A percentile compares a stretch with the other conserved stretches of the same genome.
Evolutionary conservation across 352 stramenopile genomes (phyloP).

Genomic region (Pythium vanterpoolii): DNA sequence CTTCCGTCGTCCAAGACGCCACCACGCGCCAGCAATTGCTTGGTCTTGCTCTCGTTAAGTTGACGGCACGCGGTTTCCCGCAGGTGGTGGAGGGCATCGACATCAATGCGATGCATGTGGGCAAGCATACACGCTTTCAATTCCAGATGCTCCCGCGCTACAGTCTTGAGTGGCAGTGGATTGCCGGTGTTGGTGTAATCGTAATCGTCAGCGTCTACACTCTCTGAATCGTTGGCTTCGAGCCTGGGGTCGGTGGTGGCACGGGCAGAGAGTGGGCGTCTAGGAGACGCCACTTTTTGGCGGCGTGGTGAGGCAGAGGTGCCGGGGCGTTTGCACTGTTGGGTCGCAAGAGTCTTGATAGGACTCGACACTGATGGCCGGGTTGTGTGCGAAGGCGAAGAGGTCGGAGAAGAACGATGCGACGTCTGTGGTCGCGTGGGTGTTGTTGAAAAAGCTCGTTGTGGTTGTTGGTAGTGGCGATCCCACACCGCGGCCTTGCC

Average conservation of each 20-base stretch:
- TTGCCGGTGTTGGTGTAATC: background rate
- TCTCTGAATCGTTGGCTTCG: background rate
- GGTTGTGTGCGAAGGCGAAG: background rate
- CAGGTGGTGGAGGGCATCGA: constrained; percentile 48
- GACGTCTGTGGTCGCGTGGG: constrained; percentile 16
- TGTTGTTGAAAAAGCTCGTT: background rate
- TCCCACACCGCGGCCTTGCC: constrained; percentile 33
- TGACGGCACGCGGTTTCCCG: constrained; percentile 33
- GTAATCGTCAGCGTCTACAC: background rate
- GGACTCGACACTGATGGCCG: background rate
- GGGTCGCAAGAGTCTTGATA: background rate
- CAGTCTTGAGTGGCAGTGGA: constrained; percentile 28
- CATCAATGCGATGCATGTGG: constrained; percentile 58
- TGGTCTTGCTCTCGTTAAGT: constrained; percentile 36
- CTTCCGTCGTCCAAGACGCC: constrained; percentile 41
- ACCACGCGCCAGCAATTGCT: constrained; percentile 38
- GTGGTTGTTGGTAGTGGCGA: constrained; percentile 29
- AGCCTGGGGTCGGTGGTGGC: background rate
- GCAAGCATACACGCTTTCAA: constrained; percentile 67
- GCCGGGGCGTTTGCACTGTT: constrained; percentile 30
- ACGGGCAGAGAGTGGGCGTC: background rate
- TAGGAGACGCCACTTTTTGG: background rate
- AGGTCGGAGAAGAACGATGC: background rate
- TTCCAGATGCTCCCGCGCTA: constrained; percentile 54
- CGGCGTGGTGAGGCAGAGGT: background rate